Base-by-base conservation (phyloP, 140 eudicot species). In the Erigeron philadelphicus region DNA sequence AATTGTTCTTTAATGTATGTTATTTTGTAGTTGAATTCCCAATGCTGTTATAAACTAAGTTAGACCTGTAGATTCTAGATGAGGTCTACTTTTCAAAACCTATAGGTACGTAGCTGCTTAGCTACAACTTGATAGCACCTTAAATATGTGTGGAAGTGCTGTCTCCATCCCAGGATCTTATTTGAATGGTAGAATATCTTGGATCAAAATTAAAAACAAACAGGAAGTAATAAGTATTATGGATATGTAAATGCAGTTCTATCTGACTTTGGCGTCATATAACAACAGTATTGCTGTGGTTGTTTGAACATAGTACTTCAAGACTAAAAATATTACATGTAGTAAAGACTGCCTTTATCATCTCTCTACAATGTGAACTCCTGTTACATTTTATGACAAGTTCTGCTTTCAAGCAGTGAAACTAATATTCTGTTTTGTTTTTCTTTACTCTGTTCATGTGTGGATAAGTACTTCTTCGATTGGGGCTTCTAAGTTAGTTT, bases 21-120 rank as follows among this genome's bases (percentile, higher is more conserved):
- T 68, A 8, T 62, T 74, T 9, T n/a, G 63, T 64, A 54, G 25
- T 23, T 23, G 38, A 65, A 65, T 44, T 21, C 43, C 55, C 52
- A 43, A 53, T 64, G 59, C 59, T 65, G 48, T 43, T 73, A 64
- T 72, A 13, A 12, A 42, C 64, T 73, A 66, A 43, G 79, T 45
- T 67, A 7, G n/a, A 65, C 59, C 67, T 66, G 78, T 74, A 56
- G 73, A 45, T 55, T 74, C 18, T 54, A 55, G 60, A 42, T 73
- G 44, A 56, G 48, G 66, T 15, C 38, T 53, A 63, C 17, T 40
- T 55, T 64, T 38, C 18, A 52, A 35, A 49, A 19, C 15, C 19
- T 48, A 48, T 49, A 31, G 70, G 41, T 8, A 17, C 13, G 10
- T 35, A 38, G 62, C 53, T 72, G n/a, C 44, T 38, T 59, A 40